Evolutionary conservation across 1,284 basidiomycete species (phyloP).

Genomic region (Cryptococcus sp.): DNA sequence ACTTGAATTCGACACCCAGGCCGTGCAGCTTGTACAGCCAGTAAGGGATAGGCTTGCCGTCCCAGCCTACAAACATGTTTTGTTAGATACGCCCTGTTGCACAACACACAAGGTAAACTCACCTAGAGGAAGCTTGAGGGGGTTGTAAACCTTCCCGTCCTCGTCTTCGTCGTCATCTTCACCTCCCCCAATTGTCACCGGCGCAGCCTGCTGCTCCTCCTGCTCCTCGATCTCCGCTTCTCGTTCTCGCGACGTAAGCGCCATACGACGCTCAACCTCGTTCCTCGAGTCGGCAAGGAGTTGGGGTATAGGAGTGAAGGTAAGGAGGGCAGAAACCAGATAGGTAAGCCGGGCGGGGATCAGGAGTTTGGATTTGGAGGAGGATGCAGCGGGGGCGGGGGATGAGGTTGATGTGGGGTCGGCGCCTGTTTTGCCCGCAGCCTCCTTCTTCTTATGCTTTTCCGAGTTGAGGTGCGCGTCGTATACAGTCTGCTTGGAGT

Average conservation of each 20-base stretch:
- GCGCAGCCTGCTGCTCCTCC: constrained; percentile 58
- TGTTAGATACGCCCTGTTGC: neutral
- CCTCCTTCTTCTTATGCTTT: constrained; percentile 84
- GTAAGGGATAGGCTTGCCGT: constrained; percentile 30
- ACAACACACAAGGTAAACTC: neutral
- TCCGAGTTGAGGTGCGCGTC: constrained; percentile 92
- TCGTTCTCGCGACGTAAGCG: constrained; percentile 91
- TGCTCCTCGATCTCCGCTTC: constrained; percentile 87
- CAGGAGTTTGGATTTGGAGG: constrained; percentile 60
- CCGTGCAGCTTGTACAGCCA: constrained; percentile 92
- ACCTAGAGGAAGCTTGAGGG: constrained; percentile 83
- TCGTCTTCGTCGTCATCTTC: constrained; percentile 82
- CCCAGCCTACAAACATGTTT: constrained; percentile 14
- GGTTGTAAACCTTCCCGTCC: constrained; percentile 94
- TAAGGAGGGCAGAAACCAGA: constrained; percentile 66
- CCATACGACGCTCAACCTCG: constrained; percentile 93
- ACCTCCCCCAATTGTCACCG: constrained; percentile 53
- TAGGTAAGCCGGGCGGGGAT: constrained; percentile 69
- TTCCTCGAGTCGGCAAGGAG: constrained; percentile 79
- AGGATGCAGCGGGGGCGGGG: constrained; percentile 18
- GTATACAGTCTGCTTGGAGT: constrained; percentile 96
- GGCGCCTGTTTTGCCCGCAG: constrained; percentile 45
- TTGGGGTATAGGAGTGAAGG: constrained; percentile 59
- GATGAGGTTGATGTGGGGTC: constrained; percentile 29
- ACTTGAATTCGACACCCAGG: constrained; percentile 92